A percentile compares a stretch with the other conserved stretches of the same genome.
Conservation (phyloP, 768 basidiomycete species). For the Amanita pseudoporphyria region DNA sequence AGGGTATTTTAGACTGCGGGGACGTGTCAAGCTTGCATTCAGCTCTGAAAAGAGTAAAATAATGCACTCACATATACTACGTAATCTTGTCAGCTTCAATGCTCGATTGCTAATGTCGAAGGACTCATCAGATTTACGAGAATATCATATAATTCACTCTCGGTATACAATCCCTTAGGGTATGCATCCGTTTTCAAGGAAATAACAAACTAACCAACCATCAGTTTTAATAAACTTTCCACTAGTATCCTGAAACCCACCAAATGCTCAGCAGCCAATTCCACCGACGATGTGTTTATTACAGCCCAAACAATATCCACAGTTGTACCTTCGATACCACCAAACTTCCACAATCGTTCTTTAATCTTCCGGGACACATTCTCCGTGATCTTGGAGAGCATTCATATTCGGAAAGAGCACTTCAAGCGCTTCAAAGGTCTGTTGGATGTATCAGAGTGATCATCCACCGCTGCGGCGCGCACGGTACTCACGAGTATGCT, state of each 20-base stretch:
- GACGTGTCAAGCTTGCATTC: background rate
- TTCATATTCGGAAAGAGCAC: constrained; percentile 27
- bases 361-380: constrained; percentile 21
- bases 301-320: constrained; percentile 42
- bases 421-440: constrained; percentile 21
- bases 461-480: constrained; percentile 8
- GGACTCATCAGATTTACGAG: constrained; percentile 22
- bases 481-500: constrained; percentile 25
- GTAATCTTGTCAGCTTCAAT: background rate
- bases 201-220: constrained; percentile 27
- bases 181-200: constrained; percentile 36
- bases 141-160: constrained; percentile 39
- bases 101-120: background rate
- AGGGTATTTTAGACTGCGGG: constrained; percentile 3
- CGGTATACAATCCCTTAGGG: constrained; percentile 33
- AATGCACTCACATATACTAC: constrained; percentile 3
- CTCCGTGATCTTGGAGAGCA: constrained; percentile 18
- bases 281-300: constrained; percentile 30
- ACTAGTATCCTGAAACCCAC: background rate
- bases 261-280: constrained; percentile 12
- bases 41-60: no score
- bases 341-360: constrained; percentile 24
- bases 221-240: background rate
- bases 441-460: background rate
- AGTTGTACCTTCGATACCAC: constrained; percentile 23